These are phyloP conservation scores for Sugiyamaella mastotermitis DNA, from an alignment of 805 yeast species.

Conservation along the genomic window DNA sequence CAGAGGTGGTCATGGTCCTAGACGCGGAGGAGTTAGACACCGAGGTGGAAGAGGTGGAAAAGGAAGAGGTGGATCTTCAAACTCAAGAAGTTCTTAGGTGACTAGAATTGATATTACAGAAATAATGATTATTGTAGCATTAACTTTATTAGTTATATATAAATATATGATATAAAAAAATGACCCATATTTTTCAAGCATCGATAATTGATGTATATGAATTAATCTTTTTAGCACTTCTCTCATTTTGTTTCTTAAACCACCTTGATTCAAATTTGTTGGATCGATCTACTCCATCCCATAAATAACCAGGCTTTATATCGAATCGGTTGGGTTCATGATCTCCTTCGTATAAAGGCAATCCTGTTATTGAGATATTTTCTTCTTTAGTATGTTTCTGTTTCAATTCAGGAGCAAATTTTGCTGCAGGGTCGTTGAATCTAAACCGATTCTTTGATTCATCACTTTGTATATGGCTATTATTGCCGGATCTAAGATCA, in stretches of 20 bases:
- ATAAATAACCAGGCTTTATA: conserved; percentile 70
- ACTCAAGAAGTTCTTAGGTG: not conserved
- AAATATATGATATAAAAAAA: not conserved
- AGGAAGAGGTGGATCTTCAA: conserved; percentile 3
- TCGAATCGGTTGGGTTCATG: conserved; percentile 68
- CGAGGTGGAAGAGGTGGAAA: conserved; percentile 17
- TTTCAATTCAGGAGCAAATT: conserved; percentile 33
- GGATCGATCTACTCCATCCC: conserved; percentile 92
- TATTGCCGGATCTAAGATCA: conserved; percentile 37
- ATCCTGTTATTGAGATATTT: conserved; percentile 35
- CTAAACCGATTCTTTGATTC: conserved; percentile 30
- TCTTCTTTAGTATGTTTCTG: conserved; percentile 5
- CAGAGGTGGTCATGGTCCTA: conserved; percentile 18
- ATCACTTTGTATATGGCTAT: too few relatives aligned
- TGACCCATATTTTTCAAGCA: conserved; percentile 5
- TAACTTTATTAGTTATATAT: not conserved
- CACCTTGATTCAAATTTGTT: conserved; percentile 76
- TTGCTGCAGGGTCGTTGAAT: conserved; percentile 60
- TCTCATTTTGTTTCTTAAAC: conserved; percentile 33
- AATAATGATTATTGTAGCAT: not conserved
- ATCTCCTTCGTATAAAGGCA: conserved; percentile 49
- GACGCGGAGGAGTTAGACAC: conserved; percentile 20
- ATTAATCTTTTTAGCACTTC: conserved; percentile 16
- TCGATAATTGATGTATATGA: conserved; percentile 15
- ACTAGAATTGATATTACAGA: too few relatives aligned